phyloP scores from a whole-genome alignment of 2,329 filamentous ascomycete species.

The Penicillium freii region DNA sequence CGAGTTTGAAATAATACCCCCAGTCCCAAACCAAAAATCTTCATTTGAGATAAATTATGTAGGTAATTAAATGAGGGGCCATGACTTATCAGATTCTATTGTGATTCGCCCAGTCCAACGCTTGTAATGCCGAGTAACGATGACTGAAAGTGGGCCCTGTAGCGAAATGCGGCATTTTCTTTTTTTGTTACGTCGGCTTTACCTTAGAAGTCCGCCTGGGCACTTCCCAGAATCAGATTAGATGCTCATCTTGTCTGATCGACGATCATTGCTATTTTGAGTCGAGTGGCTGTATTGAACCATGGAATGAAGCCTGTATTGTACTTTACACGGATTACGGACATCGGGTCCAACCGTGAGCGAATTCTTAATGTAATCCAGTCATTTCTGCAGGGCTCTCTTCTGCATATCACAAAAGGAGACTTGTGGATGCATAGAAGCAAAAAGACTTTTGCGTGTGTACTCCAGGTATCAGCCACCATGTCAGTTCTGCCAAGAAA shows the following conservation, averaged over 20 bases:
- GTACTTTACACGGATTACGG: not conserved
- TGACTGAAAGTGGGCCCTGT: slow-evolving; percentile 3
- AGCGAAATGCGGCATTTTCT: slow-evolving; percentile 10
- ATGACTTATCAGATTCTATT: slow-evolving; percentile 4
- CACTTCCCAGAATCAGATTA: slow-evolving; percentile 30
- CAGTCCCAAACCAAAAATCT: not conserved
- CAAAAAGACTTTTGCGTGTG: not conserved
- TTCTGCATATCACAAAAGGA: not conserved
- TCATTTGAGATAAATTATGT: not conserved
- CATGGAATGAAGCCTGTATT: not conserved
- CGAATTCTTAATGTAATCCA: not conserved
- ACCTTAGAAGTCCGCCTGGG: not conserved
- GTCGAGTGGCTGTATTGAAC: not conserved
- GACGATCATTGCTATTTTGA: not conserved
- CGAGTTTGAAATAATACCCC: slow-evolving; percentile 3
- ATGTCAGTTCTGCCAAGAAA: not conserved
- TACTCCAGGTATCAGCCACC: not conserved
- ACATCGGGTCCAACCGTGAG: not conserved
- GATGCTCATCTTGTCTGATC: slow-evolving; percentile 33
- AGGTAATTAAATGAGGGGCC: not conserved
- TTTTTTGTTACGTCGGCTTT: not conserved
- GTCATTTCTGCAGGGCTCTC: not conserved
- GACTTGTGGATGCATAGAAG: not conserved
- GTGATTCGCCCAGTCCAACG: not conserved
- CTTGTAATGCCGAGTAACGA: not conserved